Evolutionary conservation across 2,329 filamentous ascomycete species (phyloP).

Genomic region (Xylaria sp.): DNA sequence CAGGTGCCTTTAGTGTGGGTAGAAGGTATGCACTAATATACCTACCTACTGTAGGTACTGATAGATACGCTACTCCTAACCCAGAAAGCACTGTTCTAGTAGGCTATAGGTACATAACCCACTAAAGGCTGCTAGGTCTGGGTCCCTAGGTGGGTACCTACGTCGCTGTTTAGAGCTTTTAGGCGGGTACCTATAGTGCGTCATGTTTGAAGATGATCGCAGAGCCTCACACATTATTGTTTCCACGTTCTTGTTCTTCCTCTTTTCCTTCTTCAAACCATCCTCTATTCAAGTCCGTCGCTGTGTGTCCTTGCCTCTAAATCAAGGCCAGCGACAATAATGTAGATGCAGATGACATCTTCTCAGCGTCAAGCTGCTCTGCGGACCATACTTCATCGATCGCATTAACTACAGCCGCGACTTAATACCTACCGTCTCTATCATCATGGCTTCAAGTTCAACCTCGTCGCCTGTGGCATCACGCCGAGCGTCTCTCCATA

Average conservation of each 20-base stretch:
- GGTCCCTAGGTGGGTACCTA: too few relatives aligned
- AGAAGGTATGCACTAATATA: too few relatives aligned
- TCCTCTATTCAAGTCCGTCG: background rate
- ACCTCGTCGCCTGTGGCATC: slow-evolving; percentile 34
- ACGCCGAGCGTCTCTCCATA: slow-evolving; percentile 32
- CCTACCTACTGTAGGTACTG: too few relatives aligned
- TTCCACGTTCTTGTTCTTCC: background rate
- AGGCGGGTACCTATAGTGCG: too few relatives aligned
- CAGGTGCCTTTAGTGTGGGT: too few relatives aligned
- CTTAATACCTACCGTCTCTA: background rate
- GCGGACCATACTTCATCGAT: background rate
- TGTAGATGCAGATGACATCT: slow-evolving; percentile 26
- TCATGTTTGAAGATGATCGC: too few relatives aligned
- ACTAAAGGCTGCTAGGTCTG: too few relatives aligned
- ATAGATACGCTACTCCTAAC: too few relatives aligned
- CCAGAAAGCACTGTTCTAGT: too few relatives aligned
- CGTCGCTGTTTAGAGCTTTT: too few relatives aligned
- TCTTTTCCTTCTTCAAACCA: background rate
- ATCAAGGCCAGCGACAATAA: slow-evolving; percentile 12
- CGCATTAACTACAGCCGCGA: background rate
- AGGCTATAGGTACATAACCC: too few relatives aligned
- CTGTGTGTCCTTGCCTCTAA: background rate
- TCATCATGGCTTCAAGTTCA: slow-evolving; percentile 36
- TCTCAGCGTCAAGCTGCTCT: slow-evolving; percentile 20
- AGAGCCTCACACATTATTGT: background rate